Conservation (phyloP, 2,329 filamentous ascomycete species). For the Cordyceps fumosorosea region DNA sequence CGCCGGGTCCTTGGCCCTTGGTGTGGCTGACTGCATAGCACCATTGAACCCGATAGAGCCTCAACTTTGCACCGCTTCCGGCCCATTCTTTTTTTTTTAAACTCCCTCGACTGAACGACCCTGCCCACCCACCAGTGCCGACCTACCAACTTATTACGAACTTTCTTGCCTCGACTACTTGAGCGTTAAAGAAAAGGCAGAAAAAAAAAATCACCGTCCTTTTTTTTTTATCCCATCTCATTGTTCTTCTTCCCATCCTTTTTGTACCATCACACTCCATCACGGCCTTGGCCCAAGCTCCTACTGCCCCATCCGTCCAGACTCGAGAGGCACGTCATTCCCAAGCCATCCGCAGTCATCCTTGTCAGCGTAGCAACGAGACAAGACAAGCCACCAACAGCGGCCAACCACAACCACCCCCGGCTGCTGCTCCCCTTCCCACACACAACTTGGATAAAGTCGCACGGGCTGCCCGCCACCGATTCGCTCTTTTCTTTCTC, state of each 20-base stretch:
- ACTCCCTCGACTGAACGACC: neutral
- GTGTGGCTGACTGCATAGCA: neutral
- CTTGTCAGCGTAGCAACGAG: neutral
- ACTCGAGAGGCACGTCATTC: neutral
- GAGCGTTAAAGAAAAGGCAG: neutral
- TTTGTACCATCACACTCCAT: neutral
- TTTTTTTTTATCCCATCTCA: neutral
- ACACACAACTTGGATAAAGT: neutral
- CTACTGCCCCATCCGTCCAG: too few species aligned
- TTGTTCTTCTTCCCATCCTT: neutral
- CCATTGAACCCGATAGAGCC: neutral
- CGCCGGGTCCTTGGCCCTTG: neutral
- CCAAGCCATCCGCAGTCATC: neutral
- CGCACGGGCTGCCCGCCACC: neutral
- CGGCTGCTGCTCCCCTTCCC: neutral
- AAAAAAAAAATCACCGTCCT: neutral
- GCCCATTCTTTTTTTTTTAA: neutral
- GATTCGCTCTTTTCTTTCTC: neutral
- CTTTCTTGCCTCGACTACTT: neutral
- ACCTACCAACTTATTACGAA: neutral
- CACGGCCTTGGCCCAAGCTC: neutral
- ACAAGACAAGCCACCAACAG: neutral
- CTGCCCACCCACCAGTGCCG: neutral
- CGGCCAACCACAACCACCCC: neutral
- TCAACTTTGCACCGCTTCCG: neutral